Evolutionary conservation across 257 asterid genomes (phyloP).

Genomic region (Petrea volubilis): DNA sequence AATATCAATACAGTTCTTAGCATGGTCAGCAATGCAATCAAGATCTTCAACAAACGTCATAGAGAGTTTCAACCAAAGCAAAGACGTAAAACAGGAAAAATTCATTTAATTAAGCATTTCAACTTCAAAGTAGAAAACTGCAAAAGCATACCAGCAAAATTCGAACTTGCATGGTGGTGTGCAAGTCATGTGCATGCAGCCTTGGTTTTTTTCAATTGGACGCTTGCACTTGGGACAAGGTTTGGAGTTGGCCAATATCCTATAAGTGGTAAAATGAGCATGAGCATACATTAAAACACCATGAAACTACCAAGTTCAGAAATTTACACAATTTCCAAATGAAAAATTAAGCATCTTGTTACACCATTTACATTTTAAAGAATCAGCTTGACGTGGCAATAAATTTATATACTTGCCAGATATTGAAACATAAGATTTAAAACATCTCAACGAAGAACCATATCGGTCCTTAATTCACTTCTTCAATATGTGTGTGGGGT

Average conservation of each 20-base stretch:
- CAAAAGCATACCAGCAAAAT: conserved; percentile 85
- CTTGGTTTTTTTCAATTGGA: conserved; percentile 99
- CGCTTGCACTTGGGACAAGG: conserved; percentile 99
- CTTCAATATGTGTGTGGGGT: neutral
- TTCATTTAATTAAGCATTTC: conserved; percentile 6
- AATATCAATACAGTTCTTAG: conserved; percentile 5
- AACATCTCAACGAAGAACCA: conserved; percentile 17
- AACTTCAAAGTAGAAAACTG: neutral
- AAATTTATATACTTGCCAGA: neutral
- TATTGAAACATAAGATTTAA: neutral
- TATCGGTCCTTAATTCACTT: neutral
- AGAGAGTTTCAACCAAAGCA: conserved; percentile 6
- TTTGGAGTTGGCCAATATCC: conserved; percentile 99
- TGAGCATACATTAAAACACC: conserved; percentile 18
- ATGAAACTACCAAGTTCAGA: neutral
- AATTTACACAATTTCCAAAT: neutral
- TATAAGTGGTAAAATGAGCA: conserved; percentile 28
- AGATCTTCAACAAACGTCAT: conserved; percentile 4
- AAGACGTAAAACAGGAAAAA: neutral
- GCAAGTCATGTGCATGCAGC: conserved; percentile 99
- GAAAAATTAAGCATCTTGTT: conserved; percentile 6
- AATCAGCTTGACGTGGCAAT: neutral
- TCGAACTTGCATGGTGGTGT: conserved; percentile 99
- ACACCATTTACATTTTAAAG: neutral
- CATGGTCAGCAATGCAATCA: neutral